Percentiles rank a stretch among this genome's conserved stretches.
Conservation (phyloP, 2,329 filamentous ascomycete species). For the Fusarium sp. region DNA sequence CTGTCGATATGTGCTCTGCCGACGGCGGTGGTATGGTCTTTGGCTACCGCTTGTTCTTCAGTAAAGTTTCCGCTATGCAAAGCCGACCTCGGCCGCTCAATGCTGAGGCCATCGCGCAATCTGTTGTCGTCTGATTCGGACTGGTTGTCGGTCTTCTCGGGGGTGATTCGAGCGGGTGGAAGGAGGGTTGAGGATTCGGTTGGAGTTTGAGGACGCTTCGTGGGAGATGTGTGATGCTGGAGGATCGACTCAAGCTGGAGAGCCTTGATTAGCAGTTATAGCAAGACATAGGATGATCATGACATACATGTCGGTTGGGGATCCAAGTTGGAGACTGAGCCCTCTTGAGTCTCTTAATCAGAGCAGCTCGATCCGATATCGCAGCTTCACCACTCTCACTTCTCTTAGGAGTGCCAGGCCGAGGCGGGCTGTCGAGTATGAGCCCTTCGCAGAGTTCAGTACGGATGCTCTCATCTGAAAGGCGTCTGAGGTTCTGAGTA, state of each 20-base stretch:
- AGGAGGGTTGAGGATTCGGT: conserved; percentile 56
- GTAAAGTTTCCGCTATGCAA: conserved; percentile 77
- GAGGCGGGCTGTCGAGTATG: conserved; percentile 56
- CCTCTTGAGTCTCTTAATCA: conserved; percentile 87
- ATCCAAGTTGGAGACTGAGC: conserved; percentile 82
- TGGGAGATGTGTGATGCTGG: conserved; percentile 36
- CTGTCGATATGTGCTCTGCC: conserved; percentile 20
- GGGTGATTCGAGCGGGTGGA: conserved; percentile 61
- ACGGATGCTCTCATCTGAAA: conserved; percentile 71
- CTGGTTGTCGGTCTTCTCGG: conserved; percentile 42
- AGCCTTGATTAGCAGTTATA: conserved; percentile 15
- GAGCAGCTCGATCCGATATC: conserved; percentile 75
- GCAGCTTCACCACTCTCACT: conserved; percentile 45
- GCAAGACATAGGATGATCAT: background rate
- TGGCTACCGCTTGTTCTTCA: conserved; percentile 45
- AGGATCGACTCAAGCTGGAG: conserved; percentile 55
- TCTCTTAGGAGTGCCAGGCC: conserved; percentile 37
- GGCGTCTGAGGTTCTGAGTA: conserved; percentile 42
- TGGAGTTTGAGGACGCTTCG: conserved; percentile 46
- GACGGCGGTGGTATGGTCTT: conserved; percentile 10
- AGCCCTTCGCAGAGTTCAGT: conserved; percentile 72
- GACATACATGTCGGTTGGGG: conserved; percentile 70
- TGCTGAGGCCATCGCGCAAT: conserved; percentile 69
- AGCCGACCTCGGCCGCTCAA: conserved; percentile 85
- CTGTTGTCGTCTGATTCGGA: conserved; percentile 54